Percentiles rank a stretch among this genome's conserved stretches.
Conservation (phyloP, 1,139 yeast species). For the Pichia kudriavzevii region DNA sequence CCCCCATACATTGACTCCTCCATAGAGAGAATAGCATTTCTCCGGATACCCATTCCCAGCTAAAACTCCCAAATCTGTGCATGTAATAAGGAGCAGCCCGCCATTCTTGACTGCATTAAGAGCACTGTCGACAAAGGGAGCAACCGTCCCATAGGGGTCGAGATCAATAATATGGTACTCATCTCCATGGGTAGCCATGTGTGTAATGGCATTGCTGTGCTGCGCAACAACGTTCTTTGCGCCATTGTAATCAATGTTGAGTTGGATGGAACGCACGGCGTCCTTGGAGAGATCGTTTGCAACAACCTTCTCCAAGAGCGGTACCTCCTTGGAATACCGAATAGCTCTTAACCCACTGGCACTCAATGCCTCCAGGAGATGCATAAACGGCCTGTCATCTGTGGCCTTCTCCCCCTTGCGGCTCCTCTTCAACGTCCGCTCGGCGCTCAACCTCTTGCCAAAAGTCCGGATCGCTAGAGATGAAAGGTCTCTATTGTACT, state of each 20-base stretch:
- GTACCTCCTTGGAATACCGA: constrained; percentile 86
- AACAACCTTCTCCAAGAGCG: constrained; percentile 57
- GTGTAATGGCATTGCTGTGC: constrained; percentile 81
- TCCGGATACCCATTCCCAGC: constrained; percentile 97
- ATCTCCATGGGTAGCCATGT: constrained; percentile 48
- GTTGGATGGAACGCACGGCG: constrained; percentile 76
- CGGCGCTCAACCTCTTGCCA: constrained; percentile 48
- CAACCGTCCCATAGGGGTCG: constrained; percentile 96
- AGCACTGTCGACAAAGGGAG: constrained; percentile 91
- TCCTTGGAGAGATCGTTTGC: constrained; percentile 86
- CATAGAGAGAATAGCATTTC: constrained; percentile 88
- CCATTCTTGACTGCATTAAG: constrained; percentile 73
- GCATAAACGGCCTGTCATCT: constrained; percentile 30
- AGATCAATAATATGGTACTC: constrained; percentile 77
- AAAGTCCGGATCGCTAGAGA: constrained; percentile 82
- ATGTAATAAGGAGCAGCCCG: constrained; percentile 81
- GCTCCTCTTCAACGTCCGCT: constrained; percentile 26
- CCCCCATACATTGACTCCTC: constrained; percentile 78
- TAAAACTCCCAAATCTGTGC: constrained; percentile 91
- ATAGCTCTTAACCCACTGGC: constrained; percentile 95
- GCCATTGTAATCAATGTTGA: constrained; percentile 62
- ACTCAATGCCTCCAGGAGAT: constrained; percentile 79
- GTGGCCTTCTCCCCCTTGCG: constrained; percentile 20
- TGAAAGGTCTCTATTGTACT: constrained; percentile 87
- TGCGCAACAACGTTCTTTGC: constrained; percentile 54